These are phyloP conservation scores for Penicillium macrosclerotiorum DNA, from an alignment of 495 filamentous ascomycete species.

Conservation along the genomic window DNA sequence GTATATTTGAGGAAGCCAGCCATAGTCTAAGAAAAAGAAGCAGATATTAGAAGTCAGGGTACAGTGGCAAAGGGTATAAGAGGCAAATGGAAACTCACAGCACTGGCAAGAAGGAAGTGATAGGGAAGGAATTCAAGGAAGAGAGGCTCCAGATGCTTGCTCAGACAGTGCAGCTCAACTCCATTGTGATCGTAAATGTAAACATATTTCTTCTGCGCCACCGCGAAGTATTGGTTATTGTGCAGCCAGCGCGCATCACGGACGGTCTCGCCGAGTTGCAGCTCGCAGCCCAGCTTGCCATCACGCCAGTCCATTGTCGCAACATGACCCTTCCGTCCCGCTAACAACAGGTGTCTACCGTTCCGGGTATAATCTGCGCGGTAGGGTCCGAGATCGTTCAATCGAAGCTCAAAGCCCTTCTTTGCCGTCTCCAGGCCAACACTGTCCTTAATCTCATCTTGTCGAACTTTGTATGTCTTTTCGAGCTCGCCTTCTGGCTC, in stretches of 20 bases:
- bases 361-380: slow-evolving; percentile 83
- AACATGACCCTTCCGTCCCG: slow-evolving; percentile 90
- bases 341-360: slow-evolving; percentile 78
- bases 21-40: slow-evolving; percentile 54
- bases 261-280: slow-evolving; percentile 87
- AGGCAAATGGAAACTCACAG: slow-evolving; percentile 50
- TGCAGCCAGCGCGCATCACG: slow-evolving; percentile 90
- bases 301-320: slow-evolving; percentile 96
- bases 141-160: slow-evolving; percentile 86
- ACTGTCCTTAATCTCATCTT: slow-evolving; percentile 75
- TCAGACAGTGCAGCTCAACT: slow-evolving; percentile 86
- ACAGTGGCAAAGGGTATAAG: neutral
- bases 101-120: slow-evolving; percentile 87
- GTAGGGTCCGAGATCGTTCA: slow-evolving; percentile 83
- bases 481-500: slow-evolving; percentile 89
- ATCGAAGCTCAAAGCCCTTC: slow-evolving; percentile 86
- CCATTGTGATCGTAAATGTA: slow-evolving; percentile 91
- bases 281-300: slow-evolving; percentile 84
- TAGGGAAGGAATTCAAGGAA: slow-evolving; percentile 96
- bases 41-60: slow-evolving; percentile 6
- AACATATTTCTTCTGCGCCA: slow-evolving; percentile 96
- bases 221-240: slow-evolving; percentile 93
- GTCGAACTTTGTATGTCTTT: slow-evolving; percentile 84
- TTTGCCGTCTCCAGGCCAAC: slow-evolving; percentile 81
- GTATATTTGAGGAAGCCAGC: slow-evolving; percentile 89